Evolutionary conservation across 306 rosid genomes (phyloP).

Genomic region (Cucurbita argyrosperma): DNA sequence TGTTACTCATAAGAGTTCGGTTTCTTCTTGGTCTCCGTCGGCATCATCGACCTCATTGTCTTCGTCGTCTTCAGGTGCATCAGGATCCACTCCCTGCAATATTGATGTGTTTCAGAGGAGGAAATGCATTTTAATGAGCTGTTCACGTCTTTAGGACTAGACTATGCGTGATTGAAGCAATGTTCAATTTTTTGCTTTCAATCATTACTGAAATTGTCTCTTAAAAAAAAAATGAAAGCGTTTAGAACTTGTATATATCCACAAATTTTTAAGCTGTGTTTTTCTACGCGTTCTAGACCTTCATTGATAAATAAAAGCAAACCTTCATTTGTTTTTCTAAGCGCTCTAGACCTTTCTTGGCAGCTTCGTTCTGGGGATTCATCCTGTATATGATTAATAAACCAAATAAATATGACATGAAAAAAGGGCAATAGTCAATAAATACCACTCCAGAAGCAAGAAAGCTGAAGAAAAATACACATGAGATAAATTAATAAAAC

Average conservation of each 20-base stretch:
- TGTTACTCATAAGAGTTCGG: slow-evolving; percentile 54
- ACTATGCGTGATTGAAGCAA: slow-evolving; percentile 3
- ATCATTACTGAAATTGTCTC: too few relatives aligned
- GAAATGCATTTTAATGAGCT: neutral
- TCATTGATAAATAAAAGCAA: slow-evolving; percentile 1
- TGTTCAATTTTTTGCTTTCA: neutral
- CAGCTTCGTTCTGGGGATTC: slow-evolving; percentile 90
- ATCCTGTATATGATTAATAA: slow-evolving; percentile 42
- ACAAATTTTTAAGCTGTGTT: slow-evolving; percentile 20
- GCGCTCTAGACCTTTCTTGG: slow-evolving; percentile 85
- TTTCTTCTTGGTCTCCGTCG: slow-evolving; percentile 90
- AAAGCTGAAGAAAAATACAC: neutral
- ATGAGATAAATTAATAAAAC: neutral
- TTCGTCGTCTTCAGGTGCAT: slow-evolving; percentile 98
- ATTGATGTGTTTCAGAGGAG: neutral
- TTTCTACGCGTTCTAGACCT: slow-evolving; percentile 91
- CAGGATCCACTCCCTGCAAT: slow-evolving; percentile 49
- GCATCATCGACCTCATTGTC: slow-evolving; percentile 92
- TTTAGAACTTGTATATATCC: neutral
- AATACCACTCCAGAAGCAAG: neutral
- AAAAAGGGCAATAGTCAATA: neutral
- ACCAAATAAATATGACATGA: neutral
- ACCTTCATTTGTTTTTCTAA: slow-evolving; percentile 98
- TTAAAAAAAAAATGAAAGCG: neutral
- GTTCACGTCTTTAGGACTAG: neutral